A percentile compares a stretch with the other conserved stretches of the same genome.
phyloP scores from a whole-genome alignment of 345 rosid species.

The Pugionium dolabratum region DNA sequence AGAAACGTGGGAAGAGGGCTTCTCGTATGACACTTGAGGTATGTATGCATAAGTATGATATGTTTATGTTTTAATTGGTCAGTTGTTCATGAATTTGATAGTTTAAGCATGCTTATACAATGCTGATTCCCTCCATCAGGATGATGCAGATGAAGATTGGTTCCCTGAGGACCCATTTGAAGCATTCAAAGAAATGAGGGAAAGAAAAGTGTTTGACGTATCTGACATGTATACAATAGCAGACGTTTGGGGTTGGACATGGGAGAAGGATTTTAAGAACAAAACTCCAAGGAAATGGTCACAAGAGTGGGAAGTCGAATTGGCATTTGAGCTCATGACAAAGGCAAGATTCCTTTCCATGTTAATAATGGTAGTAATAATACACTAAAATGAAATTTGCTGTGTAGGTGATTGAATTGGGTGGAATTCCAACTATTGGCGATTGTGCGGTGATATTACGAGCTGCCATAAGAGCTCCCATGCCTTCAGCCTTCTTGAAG shows the following conservation, averaged over 20 bases:
- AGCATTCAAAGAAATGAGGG: conserved; percentile 87
- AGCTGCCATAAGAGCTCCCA: conserved; percentile 80
- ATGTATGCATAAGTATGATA: conserved; percentile 17
- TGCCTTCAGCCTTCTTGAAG: conserved; percentile 88
- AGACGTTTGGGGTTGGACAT: conserved; percentile 99
- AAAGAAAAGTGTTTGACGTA: conserved; percentile 71
- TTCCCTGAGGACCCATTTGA: conserved; percentile 81
- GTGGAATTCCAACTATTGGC: conserved; percentile 83
- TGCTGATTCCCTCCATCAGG: conserved; percentile 47
- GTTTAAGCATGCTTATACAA: conserved; percentile 18
- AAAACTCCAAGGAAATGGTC: conserved; percentile 83
- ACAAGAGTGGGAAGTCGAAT: conserved; percentile 94
- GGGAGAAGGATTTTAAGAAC: conserved; percentile 82
- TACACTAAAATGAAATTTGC: not conserved
- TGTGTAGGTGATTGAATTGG: conserved; percentile 78
- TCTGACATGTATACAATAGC: conserved; percentile 93
- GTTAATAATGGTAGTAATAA: not conserved
- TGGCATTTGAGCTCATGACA: conserved; percentile 71
- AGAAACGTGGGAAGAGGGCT: conserved; percentile 63
- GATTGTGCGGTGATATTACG: conserved; percentile 87
- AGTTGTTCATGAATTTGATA: conserved; percentile 10
- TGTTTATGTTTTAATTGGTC: conserved; percentile 17
- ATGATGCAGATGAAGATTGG: conserved; percentile 89
- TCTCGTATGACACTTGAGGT: conserved; percentile 73
- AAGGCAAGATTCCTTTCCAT: conserved; percentile 55